Evolutionary conservation across 2,329 filamentous ascomycete species (phyloP).

Genomic region (Alternaria ethzedia): DNA sequence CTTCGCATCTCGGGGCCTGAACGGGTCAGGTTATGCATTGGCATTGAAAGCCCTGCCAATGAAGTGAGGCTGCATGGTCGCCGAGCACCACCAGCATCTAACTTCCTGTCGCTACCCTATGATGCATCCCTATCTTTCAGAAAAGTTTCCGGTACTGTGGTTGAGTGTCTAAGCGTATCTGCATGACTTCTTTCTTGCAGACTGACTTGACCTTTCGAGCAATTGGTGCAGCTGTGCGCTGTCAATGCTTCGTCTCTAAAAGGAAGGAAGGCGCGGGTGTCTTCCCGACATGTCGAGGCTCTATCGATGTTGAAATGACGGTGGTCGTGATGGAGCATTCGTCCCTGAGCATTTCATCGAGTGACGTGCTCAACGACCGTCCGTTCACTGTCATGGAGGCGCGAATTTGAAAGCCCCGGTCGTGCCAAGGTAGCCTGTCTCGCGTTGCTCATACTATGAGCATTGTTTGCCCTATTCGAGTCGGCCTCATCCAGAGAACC

Average conservation of each 20-base stretch:
- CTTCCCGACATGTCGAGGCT: not conserved
- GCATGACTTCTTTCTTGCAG: conserved; percentile 1
- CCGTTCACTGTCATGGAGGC: conserved; percentile 33
- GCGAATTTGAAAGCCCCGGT: conserved; percentile 24
- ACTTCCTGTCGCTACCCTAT: conserved; percentile 17
- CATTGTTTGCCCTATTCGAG: conserved; percentile 25
- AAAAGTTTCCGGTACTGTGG: conserved; percentile 1
- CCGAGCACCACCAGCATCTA: conserved; percentile 22
- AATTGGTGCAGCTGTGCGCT: not conserved
- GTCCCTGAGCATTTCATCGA: conserved; percentile 6
- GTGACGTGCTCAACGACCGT: conserved; percentile 26
- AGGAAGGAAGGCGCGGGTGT: conserved; percentile 9
- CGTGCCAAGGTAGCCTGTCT: conserved; percentile 19
- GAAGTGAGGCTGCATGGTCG: conserved; percentile 35
- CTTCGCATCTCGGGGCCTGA: not conserved
- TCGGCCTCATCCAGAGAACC: conserved; percentile 18
- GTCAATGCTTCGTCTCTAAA: conserved; percentile 8
- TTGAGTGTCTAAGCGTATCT: conserved; percentile 2
- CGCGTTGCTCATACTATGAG: conserved; percentile 23
- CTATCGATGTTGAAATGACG: conserved; percentile 5
- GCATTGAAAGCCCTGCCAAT: conserved; percentile 28
- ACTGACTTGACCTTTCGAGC: not conserved
- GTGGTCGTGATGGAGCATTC: not conserved
- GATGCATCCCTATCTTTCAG: conserved; percentile 8
- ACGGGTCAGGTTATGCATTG: conserved; percentile 1